These are phyloP conservation scores for Apiotrichum porosum DNA, from an alignment of 1,284 basidiomycete species.

Conservation along the genomic window DNA sequence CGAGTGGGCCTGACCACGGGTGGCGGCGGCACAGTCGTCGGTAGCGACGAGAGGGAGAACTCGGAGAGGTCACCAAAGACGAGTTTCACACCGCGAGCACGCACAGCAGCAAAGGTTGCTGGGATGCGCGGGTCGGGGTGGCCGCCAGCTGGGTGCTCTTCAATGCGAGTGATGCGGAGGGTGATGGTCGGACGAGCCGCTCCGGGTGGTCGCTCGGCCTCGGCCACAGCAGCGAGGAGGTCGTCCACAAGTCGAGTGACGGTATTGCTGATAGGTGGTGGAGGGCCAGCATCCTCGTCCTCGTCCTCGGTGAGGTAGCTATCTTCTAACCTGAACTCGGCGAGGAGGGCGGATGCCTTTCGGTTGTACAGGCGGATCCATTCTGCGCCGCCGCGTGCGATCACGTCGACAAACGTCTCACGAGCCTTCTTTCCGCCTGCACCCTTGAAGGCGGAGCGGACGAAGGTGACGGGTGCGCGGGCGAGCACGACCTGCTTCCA, in stretches of 20 bases:
- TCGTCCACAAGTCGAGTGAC: conserved; percentile 29
- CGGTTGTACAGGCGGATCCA: conserved; percentile 81
- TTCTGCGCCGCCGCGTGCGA: conserved; percentile 63
- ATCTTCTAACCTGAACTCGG: conserved; percentile 74
- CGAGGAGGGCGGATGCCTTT: conserved; percentile 61
- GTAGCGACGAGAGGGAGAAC: conserved; percentile 36
- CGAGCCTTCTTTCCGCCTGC: conserved; percentile 33
- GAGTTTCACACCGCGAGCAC: conserved; percentile 53
- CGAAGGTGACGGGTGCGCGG: conserved; percentile 55
- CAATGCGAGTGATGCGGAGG: conserved; percentile 64
- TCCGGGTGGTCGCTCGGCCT: conserved; percentile 21
- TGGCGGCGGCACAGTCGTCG: conserved; percentile 62
- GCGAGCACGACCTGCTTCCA: conserved; percentile 69
- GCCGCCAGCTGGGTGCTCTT: conserved; percentile 45
- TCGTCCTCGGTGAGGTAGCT: conserved; percentile 57
- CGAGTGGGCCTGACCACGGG: conserved; percentile 51
- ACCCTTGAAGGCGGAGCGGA: conserved; percentile 39
- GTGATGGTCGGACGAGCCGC: conserved; percentile 50
- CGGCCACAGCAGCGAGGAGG: conserved; percentile 50
- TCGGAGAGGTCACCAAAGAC: conserved; percentile 58
- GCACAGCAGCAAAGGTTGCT: conserved; percentile 54
- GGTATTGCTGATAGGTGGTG: conserved; percentile 5
- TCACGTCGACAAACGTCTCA: conserved; percentile 60
- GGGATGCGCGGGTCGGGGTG: conserved; percentile 57
- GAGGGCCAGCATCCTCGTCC: conserved; percentile 2